A percentile compares a stretch with the other conserved stretches of the same genome.
These are phyloP conservation scores for Zhuliangozyma blackwelliae DNA, from an alignment of 1,139 yeast genomes.

Conservation along the genomic window DNA sequence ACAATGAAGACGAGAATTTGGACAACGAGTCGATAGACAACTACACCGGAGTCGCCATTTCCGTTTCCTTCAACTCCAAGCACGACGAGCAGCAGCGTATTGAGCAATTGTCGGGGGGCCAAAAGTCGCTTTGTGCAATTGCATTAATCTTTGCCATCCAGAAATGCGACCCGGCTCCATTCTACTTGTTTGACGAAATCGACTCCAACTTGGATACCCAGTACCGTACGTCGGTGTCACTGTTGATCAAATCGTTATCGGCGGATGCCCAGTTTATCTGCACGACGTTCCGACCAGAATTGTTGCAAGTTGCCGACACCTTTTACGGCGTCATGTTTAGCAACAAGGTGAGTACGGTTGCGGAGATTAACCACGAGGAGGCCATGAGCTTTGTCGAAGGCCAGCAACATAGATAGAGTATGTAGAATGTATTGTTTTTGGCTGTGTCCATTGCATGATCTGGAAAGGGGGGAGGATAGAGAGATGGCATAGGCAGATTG, in stretches of 20 bases:
- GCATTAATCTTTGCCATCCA: constrained; percentile 92
- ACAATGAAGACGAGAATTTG: constrained; percentile 17
- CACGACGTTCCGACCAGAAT: constrained; percentile 92
- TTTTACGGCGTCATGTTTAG: constrained; percentile 85
- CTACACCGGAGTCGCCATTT: constrained; percentile 78
- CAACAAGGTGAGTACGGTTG: constrained; percentile 77
- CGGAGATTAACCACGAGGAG: constrained; percentile 64
- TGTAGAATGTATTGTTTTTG: background rate
- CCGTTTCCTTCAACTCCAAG: constrained; percentile 87
- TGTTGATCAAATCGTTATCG: constrained; percentile 64
- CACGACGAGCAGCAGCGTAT: constrained; percentile 83
- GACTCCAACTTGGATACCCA: constrained; percentile 95
- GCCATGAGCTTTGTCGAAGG: constrained; percentile 83
- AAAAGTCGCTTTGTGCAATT: constrained; percentile 90
- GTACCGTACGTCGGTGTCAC: constrained; percentile 85
- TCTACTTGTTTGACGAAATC: constrained; percentile 90
- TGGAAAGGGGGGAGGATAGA: background rate
- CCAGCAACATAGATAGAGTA: constrained; percentile 24
- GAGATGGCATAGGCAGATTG: background rate
- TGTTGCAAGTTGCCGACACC: constrained; percentile 81
- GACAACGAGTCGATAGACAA: constrained; percentile 43
- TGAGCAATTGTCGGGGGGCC: constrained; percentile 95
- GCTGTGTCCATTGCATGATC: background rate
- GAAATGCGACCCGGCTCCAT: constrained; percentile 94
- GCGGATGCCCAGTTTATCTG: constrained; percentile 80